These are phyloP conservation scores for Vitis vinifera DNA, from an alignment of 164 flowering plant genomes.

Conservation along the genomic window DNA sequence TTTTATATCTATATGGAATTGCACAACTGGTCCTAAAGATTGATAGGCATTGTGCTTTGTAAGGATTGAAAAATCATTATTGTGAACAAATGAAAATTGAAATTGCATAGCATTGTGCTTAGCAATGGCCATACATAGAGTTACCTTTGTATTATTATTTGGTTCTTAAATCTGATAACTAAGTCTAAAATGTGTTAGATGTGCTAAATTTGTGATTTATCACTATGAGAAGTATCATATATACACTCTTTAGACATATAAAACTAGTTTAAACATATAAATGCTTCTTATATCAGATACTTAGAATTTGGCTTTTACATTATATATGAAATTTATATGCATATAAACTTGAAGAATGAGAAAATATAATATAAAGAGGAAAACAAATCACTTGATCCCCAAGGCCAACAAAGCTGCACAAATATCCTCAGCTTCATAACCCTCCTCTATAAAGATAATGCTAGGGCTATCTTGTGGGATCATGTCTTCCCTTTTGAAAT, in stretches of 20 bases:
- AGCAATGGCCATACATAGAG: background rate
- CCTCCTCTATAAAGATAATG: slow-evolving; percentile 25
- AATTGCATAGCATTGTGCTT: too few species aligned
- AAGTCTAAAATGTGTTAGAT: background rate
- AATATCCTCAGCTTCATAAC: slow-evolving; percentile 39
- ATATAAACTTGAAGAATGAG: background rate
- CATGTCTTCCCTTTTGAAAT: slow-evolving; percentile 51
- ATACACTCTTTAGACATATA: too few species aligned
- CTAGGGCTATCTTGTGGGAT: slow-evolving; percentile 54
- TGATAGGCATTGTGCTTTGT: too few species aligned
- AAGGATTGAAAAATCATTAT: too few species aligned
- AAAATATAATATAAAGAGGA: background rate
- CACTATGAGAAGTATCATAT: too few species aligned
- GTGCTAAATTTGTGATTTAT: background rate
- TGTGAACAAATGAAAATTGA: too few species aligned
- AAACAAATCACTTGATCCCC: slow-evolving; percentile 27
- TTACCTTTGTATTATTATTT: background rate
- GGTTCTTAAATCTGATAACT: background rate
- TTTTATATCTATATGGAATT: too few species aligned
- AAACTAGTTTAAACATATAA: background rate
- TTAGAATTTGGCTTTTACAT: background rate
- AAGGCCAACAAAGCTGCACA: slow-evolving; percentile 38
- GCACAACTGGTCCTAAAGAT: too few species aligned
- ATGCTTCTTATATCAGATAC: slow-evolving; percentile 1
- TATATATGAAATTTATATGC: background rate